These are phyloP conservation scores for Aspergillus awamori DNA, from an alignment of 2,329 filamentous ascomycete species.

Conservation along the genomic window DNA sequence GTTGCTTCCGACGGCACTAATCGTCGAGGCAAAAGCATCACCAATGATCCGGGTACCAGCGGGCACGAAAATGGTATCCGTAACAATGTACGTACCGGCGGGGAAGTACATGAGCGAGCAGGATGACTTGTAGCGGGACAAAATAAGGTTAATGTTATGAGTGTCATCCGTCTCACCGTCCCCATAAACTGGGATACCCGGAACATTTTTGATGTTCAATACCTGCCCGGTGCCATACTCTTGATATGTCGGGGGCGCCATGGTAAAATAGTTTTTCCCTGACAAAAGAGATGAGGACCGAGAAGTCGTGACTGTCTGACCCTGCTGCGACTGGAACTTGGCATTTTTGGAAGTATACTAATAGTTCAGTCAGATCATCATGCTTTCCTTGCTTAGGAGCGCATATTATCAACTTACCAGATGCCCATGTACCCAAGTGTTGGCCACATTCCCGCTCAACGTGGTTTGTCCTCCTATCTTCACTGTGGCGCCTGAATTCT, in stretches of 20 bases:
- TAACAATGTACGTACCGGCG: constrained; percentile 56
- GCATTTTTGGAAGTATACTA: constrained; percentile 25
- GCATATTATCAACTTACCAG: constrained; percentile 20
- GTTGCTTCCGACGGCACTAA: constrained; percentile 52
- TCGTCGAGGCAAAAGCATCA: constrained; percentile 54
- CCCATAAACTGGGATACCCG: constrained; percentile 44
- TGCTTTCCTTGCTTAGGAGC: neutral
- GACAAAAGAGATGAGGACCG: constrained; percentile 35
- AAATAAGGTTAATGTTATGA: constrained; percentile 38
- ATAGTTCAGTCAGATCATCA: neutral
- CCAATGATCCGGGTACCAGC: constrained; percentile 56
- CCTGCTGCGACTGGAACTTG: constrained; percentile 28
- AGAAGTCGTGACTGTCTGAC: constrained; percentile 31
- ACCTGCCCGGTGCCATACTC: constrained; percentile 47
- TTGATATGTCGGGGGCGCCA: constrained; percentile 47
- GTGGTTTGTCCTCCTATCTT: constrained; percentile 26
- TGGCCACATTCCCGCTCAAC: constrained; percentile 22
- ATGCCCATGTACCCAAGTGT: constrained; percentile 41
- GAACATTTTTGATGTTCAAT: constrained; percentile 52
- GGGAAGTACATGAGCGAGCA: constrained; percentile 60
- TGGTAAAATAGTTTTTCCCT: constrained; percentile 45
- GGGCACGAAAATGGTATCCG: constrained; percentile 52
- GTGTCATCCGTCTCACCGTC: constrained; percentile 47
- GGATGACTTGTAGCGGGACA: constrained; percentile 37
- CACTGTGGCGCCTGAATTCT: constrained; percentile 32